Evolutionary conservation across 2,329 filamentous ascomycete genomes (phyloP).

Genomic region (Exophiala bonariae): DNA sequence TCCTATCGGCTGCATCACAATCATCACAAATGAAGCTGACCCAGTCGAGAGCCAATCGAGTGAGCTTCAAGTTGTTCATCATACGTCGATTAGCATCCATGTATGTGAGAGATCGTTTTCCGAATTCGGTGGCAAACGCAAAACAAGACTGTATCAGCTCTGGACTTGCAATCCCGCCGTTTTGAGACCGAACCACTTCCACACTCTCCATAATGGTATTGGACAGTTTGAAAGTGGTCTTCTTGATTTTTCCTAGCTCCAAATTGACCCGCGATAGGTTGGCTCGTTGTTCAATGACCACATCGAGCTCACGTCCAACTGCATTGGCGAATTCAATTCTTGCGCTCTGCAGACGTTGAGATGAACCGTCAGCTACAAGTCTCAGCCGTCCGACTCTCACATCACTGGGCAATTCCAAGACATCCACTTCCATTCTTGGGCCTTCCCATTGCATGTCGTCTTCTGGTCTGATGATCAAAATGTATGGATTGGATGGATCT

Average conservation of each 20-base stretch:
- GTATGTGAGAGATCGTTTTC: conserved; percentile 88
- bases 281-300: conserved; percentile 87
- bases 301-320: conserved; percentile 82
- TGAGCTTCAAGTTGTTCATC: conserved; percentile 96
- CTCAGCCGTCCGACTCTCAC: conserved; percentile 83
- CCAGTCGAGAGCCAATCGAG: conserved; percentile 92
- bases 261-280: conserved; percentile 90
- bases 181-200: conserved; percentile 85
- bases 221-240: conserved; percentile 92
- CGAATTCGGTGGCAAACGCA: conserved; percentile 98
- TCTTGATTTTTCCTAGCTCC: conserved; percentile 89
- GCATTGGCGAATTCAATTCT: conserved; percentile 73
- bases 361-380: conserved; percentile 84
- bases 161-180: conserved; percentile 79
- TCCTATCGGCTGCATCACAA: conserved; percentile 88
- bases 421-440: conserved; percentile 66
- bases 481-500: conserved; percentile 77
- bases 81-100: conserved; percentile 94
- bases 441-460: conserved; percentile 79
- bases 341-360: conserved; percentile 75
- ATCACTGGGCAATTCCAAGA: conserved; percentile 78
- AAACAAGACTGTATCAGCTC: conserved; percentile 98
- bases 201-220: conserved; percentile 99
- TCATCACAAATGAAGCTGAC: conserved; percentile 98
- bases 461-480: conserved; percentile 82